Evolutionary conservation across 352 stramenopile genomes (phyloP).

Genomic region (Globisporangium perplexum): DNA sequence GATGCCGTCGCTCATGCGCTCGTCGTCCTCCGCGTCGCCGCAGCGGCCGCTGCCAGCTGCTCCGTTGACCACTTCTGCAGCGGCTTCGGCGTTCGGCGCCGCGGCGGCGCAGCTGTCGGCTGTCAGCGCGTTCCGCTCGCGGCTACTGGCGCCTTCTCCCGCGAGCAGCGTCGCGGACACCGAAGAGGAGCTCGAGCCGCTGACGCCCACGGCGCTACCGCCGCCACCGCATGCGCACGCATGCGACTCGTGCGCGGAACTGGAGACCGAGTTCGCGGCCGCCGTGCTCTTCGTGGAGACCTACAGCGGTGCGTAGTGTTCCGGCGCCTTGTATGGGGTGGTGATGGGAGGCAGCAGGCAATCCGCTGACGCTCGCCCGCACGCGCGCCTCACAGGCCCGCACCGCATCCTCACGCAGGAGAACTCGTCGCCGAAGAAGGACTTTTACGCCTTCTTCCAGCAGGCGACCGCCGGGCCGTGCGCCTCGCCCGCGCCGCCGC

Average conservation of each 20-base stretch:
- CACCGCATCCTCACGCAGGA: slow-evolving; percentile 74
- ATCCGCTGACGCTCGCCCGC: too few species aligned
- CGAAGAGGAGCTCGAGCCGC: slow-evolving; percentile 33
- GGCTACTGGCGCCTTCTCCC: slow-evolving; percentile 29
- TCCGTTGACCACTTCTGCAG: neutral
- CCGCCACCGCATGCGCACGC: slow-evolving; percentile 28
- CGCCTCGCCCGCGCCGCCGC: slow-evolving; percentile 21
- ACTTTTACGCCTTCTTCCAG: slow-evolving; percentile 79
- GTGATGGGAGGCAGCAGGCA: too few species aligned
- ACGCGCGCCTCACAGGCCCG: slow-evolving; percentile 18
- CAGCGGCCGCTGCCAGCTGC: neutral
- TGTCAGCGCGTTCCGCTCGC: slow-evolving; percentile 34
- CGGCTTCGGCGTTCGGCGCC: slow-evolving; percentile 25
- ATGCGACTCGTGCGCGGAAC: slow-evolving; percentile 42
- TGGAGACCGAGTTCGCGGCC: slow-evolving; percentile 69
- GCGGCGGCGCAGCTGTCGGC: slow-evolving; percentile 36
- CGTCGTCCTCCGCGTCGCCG: slow-evolving; percentile 11
- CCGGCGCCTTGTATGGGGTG: neutral
- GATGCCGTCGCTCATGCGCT: slow-evolving; percentile 37
- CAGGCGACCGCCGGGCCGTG: slow-evolving; percentile 65
- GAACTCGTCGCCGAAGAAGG: slow-evolving; percentile 65
- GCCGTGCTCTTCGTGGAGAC: slow-evolving; percentile 78
- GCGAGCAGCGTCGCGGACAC: slow-evolving; percentile 23
- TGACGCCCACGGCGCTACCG: slow-evolving; percentile 23
- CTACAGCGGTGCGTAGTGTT: slow-evolving; percentile 41